Conservation (phyloP, 2,329 filamentous ascomycete genomes). For the Aspergillus ibericus region DNA sequence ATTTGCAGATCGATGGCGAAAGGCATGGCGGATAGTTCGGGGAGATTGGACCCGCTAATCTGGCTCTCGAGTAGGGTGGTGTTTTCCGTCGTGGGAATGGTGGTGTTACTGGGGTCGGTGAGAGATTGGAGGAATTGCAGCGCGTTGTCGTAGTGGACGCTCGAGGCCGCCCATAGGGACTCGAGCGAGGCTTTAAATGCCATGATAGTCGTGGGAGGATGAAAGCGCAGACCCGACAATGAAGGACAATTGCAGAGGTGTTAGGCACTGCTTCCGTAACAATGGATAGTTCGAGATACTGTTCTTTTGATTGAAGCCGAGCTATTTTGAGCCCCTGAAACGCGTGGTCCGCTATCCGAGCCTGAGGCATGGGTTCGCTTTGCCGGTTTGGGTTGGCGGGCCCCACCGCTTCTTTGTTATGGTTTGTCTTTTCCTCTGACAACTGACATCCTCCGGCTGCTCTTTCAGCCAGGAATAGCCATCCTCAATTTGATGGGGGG, state of each 20-base stretch:
- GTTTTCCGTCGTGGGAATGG: not conserved
- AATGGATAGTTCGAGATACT: not conserved
- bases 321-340: slow-evolving; percentile 3
- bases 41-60: not conserved
- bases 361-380: not conserved
- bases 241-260: not conserved
- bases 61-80: not conserved
- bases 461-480: not conserved
- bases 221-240: not conserved
- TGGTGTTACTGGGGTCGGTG: not conserved
- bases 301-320: not conserved
- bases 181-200: slow-evolving; percentile 2
- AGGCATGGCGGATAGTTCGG: slow-evolving; percentile 20
- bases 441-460: not conserved
- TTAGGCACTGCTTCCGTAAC: not conserved
- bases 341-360: not conserved
- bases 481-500: not conserved
- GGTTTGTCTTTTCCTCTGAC: not conserved
- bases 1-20: slow-evolving; percentile 46
- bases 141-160: not conserved
- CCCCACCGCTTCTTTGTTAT: not conserved
- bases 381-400: not conserved
- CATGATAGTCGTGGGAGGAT: not conserved
- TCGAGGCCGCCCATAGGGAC: not conserved
- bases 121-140: not conserved